A percentile compares a stretch with the other conserved stretches of the same genome.
phyloP scores from a whole-genome alignment of 371 early-diverging fungal species.

The Massospora cicadina region DNA sequence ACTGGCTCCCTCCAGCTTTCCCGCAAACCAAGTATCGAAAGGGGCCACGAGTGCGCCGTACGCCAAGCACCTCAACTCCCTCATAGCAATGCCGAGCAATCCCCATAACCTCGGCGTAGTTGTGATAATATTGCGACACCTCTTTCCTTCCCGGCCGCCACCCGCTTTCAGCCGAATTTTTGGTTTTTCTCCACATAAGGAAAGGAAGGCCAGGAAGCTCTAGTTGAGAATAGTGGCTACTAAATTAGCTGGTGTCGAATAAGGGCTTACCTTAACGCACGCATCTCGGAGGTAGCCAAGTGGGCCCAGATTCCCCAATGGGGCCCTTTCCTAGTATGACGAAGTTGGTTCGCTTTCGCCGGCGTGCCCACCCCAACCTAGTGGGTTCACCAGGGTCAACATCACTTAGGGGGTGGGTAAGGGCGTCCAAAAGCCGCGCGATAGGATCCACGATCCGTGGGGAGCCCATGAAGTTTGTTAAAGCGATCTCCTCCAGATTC shows the following conservation, averaged over 20 bases:
- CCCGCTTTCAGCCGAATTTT: neutral
- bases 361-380: neutral
- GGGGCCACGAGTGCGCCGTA: neutral
- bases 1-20: neutral
- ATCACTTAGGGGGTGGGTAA: neutral
- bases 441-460: neutral
- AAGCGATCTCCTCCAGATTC: neutral
- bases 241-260: neutral
- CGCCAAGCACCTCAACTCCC: neutral
- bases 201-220: conserved; percentile 1
- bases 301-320: neutral
- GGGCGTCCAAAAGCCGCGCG: neutral
- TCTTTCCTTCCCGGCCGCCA: neutral
- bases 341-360: neutral
- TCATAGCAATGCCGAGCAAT: neutral
- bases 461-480: neutral
- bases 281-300: neutral
- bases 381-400: neutral
- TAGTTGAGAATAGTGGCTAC: neutral
- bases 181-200: neutral
- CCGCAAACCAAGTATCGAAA: neutral
- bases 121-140: neutral
- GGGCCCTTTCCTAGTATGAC: neutral
- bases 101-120: neutral
- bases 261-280: neutral